These are phyloP conservation scores for Candida pseudoglaebosa DNA, from an alignment of 805 yeast species.

Conservation along the genomic window DNA sequence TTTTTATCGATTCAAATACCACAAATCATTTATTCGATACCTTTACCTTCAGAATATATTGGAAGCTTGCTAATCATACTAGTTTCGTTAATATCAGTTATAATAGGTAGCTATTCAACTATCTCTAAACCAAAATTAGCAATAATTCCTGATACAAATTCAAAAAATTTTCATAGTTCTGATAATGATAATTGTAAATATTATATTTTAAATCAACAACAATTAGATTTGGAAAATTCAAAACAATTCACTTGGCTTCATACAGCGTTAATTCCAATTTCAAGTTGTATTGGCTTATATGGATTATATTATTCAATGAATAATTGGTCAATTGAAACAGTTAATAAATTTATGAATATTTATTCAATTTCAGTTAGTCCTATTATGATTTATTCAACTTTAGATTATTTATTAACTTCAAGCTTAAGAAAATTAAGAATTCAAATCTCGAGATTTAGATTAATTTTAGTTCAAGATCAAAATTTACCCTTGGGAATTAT, in stretches of 20 bases:
- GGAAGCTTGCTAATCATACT: constrained; percentile 13
- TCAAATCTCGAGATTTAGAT: constrained; percentile 33
- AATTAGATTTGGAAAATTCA: constrained; percentile 7
- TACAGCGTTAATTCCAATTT: constrained; percentile 37
- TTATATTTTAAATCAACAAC: constrained; percentile 8
- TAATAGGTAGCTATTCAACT: constrained; percentile 17
- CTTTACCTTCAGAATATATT: neutral
- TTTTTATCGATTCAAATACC: neutral
- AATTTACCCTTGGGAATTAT: constrained; percentile 37
- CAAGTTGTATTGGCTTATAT: constrained; percentile 36
- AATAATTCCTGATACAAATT: constrained; percentile 16
- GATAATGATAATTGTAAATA: constrained; percentile 19
- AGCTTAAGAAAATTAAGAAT: constrained; percentile 21
- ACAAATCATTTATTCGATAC: neutral
- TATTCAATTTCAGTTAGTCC: constrained; percentile 33
- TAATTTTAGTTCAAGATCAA: constrained; percentile 39
- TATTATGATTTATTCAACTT: constrained; percentile 26
- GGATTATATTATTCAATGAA: constrained; percentile 36
- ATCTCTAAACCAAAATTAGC: constrained; percentile 23
- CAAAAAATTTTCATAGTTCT: constrained; percentile 17
- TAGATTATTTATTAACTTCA: constrained; percentile 21
- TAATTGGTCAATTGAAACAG: constrained; percentile 22
- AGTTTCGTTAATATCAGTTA: constrained; percentile 20
- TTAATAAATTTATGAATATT: constrained; percentile 29
- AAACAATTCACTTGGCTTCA: constrained; percentile 5